Base-by-base conservation (phyloP, 257 asterid genomes). In the Haberlea rhodopensis region DNA sequence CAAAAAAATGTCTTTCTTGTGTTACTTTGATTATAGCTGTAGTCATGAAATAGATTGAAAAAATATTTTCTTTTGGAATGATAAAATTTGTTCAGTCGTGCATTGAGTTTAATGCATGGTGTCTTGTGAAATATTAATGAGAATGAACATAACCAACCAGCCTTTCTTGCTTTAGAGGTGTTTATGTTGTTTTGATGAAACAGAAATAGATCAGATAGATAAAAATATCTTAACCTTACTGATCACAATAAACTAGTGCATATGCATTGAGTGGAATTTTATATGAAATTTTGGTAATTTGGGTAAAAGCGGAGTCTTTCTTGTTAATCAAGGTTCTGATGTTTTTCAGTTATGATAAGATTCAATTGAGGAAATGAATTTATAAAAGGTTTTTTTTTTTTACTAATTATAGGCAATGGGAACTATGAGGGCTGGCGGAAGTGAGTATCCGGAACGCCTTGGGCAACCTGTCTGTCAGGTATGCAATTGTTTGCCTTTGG, bases 401-500 rank as follows among this genome's bases (percentile, higher is more conserved):
- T 46, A 67, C 53, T 69, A 56, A 66, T 74, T 66, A 43, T 67
- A 84, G 92, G 87, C 72, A 65, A 69, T 76, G 75, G 85, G 79
- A 74, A 73, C 74, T 63, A 49, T 65, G 65, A 74, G 83, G 64
- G 71, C 73, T 62, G 69, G 80, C 59, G 84, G 80, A 63, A 87
- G 73, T 37, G 90, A 76, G 68, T 71, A 75, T 66, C 87, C 92
- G 0, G 88, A 84, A 66, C 84, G 92, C 32, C 74, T 51, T 66
- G 95, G 89, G 67, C 95, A 87, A 69, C 81, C 79, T 45, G 69
- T 72, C 62, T 87, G 95, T 76, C 90, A 84, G 92, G 95, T 87
- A 79, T 66, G 24, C 57, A 49, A 13, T 37, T 72, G 59, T 43
- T 32, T 62, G 52, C 26, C 20, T 37, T 24, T 29, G 23, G n/a